A percentile compares a stretch with the other conserved stretches of the same genome.
phyloP scores from a whole-genome alignment of 106 monocot species.

The Dendrobium huoshanense region DNA sequence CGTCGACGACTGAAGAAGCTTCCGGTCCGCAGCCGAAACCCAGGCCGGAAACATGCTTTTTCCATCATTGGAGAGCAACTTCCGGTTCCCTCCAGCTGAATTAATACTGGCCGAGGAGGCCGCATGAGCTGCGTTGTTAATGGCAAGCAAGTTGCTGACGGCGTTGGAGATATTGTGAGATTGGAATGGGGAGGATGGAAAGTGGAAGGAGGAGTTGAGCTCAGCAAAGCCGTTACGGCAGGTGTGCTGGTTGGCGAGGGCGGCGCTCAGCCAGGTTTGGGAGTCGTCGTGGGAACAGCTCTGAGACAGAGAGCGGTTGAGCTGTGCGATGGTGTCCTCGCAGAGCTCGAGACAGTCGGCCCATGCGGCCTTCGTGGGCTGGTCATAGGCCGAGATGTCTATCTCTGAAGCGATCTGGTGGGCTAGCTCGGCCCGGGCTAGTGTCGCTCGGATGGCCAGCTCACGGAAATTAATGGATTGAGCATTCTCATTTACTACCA shows the following conservation, averaged over 20 bases:
- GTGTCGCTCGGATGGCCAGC: conserved; percentile 14
- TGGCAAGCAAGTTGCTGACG: conserved; percentile 17
- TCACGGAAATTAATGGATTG: conserved; percentile 5
- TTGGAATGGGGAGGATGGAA: conserved; percentile 6
- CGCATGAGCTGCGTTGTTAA: conserved; percentile 1
- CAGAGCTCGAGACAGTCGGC: conserved; percentile 18
- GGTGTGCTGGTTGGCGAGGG: conserved; percentile 19
- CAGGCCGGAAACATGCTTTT: neutral
- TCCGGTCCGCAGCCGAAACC: conserved; percentile 12
- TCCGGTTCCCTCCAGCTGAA: neutral
- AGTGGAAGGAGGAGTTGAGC: conserved; percentile 1
- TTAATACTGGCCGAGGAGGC: too few species aligned
- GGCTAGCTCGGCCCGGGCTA: conserved; percentile 1
- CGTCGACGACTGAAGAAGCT: conserved; percentile 15
- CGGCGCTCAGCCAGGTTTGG: conserved; percentile 26
- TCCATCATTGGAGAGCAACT: neutral
- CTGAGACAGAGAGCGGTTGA: conserved; percentile 8
- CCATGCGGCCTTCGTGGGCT: conserved; percentile 13
- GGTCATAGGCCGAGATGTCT: neutral
- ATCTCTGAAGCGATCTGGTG: conserved; percentile 6
- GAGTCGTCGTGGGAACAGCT: conserved; percentile 8
- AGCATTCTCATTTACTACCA: neutral
- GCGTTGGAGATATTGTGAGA: conserved; percentile 11
- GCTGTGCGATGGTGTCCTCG: conserved; percentile 9
- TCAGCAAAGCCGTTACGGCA: conserved; percentile 18